Percentiles rank a stretch among this genome's conserved stretches.
phyloP scores from a whole-genome alignment of 1,139 yeast genomes.

The Pichia sp. region DNA sequence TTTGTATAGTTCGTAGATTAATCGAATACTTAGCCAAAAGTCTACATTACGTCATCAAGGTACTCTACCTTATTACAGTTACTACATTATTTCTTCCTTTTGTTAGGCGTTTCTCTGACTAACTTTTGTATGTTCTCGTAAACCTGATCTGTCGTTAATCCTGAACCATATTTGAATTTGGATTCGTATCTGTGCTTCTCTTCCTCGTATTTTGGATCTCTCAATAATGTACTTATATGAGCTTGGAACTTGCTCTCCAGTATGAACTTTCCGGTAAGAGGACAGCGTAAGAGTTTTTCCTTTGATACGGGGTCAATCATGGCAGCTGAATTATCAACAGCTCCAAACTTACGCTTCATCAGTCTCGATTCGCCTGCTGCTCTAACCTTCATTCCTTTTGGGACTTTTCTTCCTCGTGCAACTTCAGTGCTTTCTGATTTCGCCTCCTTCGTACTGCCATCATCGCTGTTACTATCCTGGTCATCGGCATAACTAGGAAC shows the following conservation, averaged over 20 bases:
- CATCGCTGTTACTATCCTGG: constrained; percentile 1
- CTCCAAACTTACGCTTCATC: constrained; percentile 17
- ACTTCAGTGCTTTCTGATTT: constrained; percentile 1
- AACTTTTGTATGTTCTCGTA: constrained; percentile 67
- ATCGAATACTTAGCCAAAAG: too few relatives aligned
- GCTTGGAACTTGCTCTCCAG: constrained; percentile 68
- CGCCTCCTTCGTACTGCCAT: not conserved
- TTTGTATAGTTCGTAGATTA: too few relatives aligned
- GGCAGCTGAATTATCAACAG: constrained; percentile 1
- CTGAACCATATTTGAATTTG: constrained; percentile 47
- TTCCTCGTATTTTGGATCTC: constrained; percentile 74
- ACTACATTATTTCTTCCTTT: constrained; percentile 3
- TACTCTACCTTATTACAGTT: not conserved
- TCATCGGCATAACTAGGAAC: constrained; percentile 6
- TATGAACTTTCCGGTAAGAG: constrained; percentile 62
- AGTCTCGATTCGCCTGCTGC: constrained; percentile 67
- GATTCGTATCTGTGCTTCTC: constrained; percentile 59
- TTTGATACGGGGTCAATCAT: constrained; percentile 14
- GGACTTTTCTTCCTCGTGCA: constrained; percentile 14
- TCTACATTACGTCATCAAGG: not conserved
- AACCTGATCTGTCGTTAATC: constrained; percentile 62
- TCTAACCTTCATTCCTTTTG: constrained; percentile 55
- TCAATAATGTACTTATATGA: constrained; percentile 62
- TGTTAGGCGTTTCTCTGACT: constrained; percentile 27
- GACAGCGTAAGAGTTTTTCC: constrained; percentile 54